Conservation (phyloP, 2,329 filamentous ascomycete genomes). For the Fusarium hostae region DNA sequence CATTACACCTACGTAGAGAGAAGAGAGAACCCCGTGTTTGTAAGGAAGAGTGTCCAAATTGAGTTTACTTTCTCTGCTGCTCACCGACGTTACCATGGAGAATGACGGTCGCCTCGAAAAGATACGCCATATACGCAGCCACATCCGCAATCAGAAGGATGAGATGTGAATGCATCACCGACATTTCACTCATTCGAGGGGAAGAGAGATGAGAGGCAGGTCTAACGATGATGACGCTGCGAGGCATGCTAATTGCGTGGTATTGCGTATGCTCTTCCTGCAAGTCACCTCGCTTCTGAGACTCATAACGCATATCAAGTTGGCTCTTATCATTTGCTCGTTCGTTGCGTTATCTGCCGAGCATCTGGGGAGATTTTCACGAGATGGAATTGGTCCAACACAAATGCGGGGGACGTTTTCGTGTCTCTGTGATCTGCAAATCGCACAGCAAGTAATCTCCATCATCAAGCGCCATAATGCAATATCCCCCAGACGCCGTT, state of each 20-base stretch:
- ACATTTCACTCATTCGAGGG: background rate
- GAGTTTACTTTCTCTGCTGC: slow-evolving; percentile 1
- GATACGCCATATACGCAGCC: slow-evolving; percentile 27
- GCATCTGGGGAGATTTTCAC: slow-evolving; percentile 15
- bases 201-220: background rate
- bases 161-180: background rate
- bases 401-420: slow-evolving; percentile 27
- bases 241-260: slow-evolving; percentile 17
- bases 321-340: background rate
- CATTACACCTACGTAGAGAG: slow-evolving; percentile 6
- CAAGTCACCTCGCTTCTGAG: slow-evolving; percentile 19
- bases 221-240: slow-evolving; percentile 28
- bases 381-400: slow-evolving; percentile 23
- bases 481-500: slow-evolving; percentile 19
- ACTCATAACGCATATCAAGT: background rate
- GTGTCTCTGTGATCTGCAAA: slow-evolving; percentile 10
- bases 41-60: background rate
- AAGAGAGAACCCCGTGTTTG: background rate
- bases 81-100: slow-evolving; percentile 33
- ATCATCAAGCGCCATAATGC: background rate
- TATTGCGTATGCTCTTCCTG: slow-evolving; percentile 21
- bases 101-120: background rate
- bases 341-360: slow-evolving; percentile 19
- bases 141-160: slow-evolving; percentile 21
- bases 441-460: background rate